Conservation (phyloP, 2,329 filamentous ascomycete genomes). For the Hypomyces rosellus region DNA sequence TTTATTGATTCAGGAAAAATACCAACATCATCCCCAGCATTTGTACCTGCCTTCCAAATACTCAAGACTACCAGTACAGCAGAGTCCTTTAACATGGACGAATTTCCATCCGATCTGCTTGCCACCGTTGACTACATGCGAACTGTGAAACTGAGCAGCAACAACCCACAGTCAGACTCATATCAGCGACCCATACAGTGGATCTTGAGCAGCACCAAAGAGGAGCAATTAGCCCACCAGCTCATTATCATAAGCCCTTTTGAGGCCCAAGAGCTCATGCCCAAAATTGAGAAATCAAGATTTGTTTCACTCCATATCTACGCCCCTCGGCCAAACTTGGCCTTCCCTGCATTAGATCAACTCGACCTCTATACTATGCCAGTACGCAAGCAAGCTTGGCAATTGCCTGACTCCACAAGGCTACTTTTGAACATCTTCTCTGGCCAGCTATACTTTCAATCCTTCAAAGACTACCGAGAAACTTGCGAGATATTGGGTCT, state of each 20-base stretch:
- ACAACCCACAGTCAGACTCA: constrained; percentile 9
- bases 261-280: constrained; percentile 50
- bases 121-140: constrained; percentile 9
- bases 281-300: constrained; percentile 27
- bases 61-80: constrained; percentile 16
- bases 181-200: constrained; percentile 22
- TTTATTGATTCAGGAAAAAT: constrained; percentile 7
- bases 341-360: not conserved
- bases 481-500: constrained; percentile 49
- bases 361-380: too few species aligned
- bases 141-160: constrained; percentile 1
- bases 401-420: too few species aligned
- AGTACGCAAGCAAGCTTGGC: too few species aligned
- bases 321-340: constrained; percentile 30
- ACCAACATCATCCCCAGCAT: not conserved
- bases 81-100: not conserved
- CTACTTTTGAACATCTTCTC: constrained; percentile 55
- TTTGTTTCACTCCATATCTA: constrained; percentile 45
- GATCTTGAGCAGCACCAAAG: constrained; percentile 15
- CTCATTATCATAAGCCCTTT: constrained; percentile 12
- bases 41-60: constrained; percentile 14
- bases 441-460: constrained; percentile 58
- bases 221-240: not conserved
- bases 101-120: constrained; percentile 12
- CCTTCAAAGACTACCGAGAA: constrained; percentile 46